phyloP scores from a whole-genome alignment of 2,329 filamentous ascomycete genomes.

The Escovopsis sp. region DNA sequence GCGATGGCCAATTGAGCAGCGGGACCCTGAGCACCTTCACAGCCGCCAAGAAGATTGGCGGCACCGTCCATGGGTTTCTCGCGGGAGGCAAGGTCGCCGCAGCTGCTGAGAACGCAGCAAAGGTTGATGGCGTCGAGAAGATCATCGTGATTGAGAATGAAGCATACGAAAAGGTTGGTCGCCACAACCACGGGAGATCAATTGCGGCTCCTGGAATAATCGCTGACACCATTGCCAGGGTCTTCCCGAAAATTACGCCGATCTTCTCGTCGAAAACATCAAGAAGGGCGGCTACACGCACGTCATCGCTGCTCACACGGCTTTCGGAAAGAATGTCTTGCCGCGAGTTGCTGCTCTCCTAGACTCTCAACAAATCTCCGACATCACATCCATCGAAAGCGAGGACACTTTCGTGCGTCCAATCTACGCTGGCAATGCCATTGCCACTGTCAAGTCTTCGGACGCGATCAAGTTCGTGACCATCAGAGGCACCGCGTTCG shows the following conservation, averaged over 20 bases:
- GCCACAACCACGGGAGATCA: not conserved
- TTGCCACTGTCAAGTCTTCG: constrained; percentile 83
- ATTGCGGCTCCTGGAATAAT: not conserved
- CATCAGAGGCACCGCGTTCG: constrained; percentile 84
- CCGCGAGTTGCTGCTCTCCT: constrained; percentile 83
- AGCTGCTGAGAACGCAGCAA: constrained; percentile 71
- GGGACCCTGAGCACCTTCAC: constrained; percentile 75
- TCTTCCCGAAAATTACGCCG: constrained; percentile 87
- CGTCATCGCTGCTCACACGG: constrained; percentile 77
- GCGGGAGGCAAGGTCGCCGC: constrained; percentile 65
- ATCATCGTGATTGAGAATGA: constrained; percentile 77
- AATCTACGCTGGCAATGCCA: constrained; percentile 95
- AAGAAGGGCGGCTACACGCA: constrained; percentile 92
- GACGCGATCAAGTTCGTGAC: constrained; percentile 82
- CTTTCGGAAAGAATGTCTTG: constrained; percentile 91
- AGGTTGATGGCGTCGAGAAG: constrained; percentile 83
- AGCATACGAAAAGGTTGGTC: constrained; percentile 73
- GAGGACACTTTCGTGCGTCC: constrained; percentile 93
- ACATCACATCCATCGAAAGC: constrained; percentile 72
- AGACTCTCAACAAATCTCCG: constrained; percentile 85
- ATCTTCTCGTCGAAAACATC: constrained; percentile 86
- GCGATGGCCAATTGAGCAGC: constrained; percentile 70
- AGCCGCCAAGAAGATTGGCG: constrained; percentile 76
- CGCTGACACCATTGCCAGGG: constrained; percentile 36
- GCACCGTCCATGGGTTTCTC: constrained; percentile 59